Conservation (phyloP, 2,329 filamentous ascomycete species). For the Simplicillium aogashimaense region DNA sequence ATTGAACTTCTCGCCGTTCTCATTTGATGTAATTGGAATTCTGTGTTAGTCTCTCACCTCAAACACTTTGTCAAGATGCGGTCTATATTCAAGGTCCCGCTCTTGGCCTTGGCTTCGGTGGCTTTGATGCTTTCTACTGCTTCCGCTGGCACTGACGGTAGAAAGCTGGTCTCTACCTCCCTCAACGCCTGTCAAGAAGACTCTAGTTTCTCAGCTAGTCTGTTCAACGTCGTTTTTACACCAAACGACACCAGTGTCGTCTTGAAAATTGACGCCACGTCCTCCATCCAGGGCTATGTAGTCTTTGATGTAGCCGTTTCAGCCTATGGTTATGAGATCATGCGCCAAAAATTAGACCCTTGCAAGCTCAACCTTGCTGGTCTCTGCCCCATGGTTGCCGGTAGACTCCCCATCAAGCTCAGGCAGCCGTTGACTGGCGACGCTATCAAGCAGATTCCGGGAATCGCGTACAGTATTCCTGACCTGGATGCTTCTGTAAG, state of each 20-base stretch:
- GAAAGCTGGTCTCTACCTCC: constrained; percentile 70
- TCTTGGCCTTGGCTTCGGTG: constrained; percentile 34
- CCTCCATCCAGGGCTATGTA: constrained; percentile 73
- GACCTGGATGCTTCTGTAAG: constrained; percentile 82
- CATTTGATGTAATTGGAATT: too few species aligned
- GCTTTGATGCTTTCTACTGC: constrained; percentile 34
- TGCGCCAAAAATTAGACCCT: constrained; percentile 62
- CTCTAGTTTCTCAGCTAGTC: constrained; percentile 75
- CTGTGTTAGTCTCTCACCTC: too few species aligned
- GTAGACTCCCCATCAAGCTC: constrained; percentile 67
- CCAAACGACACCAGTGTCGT: constrained; percentile 63
- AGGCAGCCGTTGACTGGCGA: constrained; percentile 49
- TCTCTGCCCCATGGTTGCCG: constrained; percentile 85
- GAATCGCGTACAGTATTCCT: constrained; percentile 80
- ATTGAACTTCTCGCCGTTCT: too few species aligned
- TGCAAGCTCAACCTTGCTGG: constrained; percentile 61
- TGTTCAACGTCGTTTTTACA: constrained; percentile 79
- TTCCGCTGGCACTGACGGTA: constrained; percentile 37
- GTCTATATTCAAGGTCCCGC: constrained; percentile 32
- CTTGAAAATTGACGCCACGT: constrained; percentile 71
- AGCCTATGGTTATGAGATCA: constrained; percentile 72
- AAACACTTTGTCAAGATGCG: constrained; percentile 29
- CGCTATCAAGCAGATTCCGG: constrained; percentile 59
- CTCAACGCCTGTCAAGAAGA: constrained; percentile 77
- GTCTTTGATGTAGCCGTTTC: constrained; percentile 65